Evolutionary conservation across 352 stramenopile genomes (phyloP).

Genomic region (Pythium aristosporum): DNA sequence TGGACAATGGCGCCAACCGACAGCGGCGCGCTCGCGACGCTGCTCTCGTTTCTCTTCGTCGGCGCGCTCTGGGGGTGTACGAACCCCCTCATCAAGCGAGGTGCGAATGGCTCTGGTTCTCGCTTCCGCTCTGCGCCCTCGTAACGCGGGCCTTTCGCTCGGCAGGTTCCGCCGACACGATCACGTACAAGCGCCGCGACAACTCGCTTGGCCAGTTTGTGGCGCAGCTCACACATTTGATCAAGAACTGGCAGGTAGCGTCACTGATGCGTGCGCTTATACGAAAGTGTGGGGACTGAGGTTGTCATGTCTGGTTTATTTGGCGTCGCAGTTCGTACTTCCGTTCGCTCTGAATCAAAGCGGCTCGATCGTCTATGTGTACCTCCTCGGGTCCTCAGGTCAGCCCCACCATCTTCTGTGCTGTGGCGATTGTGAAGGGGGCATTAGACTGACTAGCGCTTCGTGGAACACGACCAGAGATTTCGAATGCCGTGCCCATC

Average conservation of each 20-base stretch:
- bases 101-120: conserved; percentile 24
- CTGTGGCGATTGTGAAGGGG: neutral
- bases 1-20: neutral
- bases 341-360: conserved; percentile 84
- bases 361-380: conserved; percentile 78
- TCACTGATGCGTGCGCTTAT: no score
- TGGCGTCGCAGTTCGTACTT: conserved; percentile 64
- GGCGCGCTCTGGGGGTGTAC: conserved; percentile 86
- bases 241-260: conserved; percentile 75
- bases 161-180: conserved; percentile 48
- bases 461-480: conserved; percentile 39
- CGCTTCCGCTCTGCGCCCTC: neutral
- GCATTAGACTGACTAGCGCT: neutral
- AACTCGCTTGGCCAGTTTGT: conserved; percentile 57
- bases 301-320: neutral
- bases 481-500: conserved; percentile 85
- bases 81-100: conserved; percentile 83
- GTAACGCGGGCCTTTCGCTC: neutral
- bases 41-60: conserved; percentile 81
- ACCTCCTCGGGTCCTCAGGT: conserved; percentile 74
- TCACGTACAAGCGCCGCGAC: conserved; percentile 57
- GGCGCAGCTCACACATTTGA: conserved; percentile 43
- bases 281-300: neutral
- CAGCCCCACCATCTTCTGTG: neutral
- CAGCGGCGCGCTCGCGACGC: conserved; percentile 26